Percentiles rank a stretch among this genome's conserved stretches.
These are phyloP conservation scores for Glycyrrhiza uralensis DNA, from an alignment of 306 rosid species.

Conservation along the genomic window DNA sequence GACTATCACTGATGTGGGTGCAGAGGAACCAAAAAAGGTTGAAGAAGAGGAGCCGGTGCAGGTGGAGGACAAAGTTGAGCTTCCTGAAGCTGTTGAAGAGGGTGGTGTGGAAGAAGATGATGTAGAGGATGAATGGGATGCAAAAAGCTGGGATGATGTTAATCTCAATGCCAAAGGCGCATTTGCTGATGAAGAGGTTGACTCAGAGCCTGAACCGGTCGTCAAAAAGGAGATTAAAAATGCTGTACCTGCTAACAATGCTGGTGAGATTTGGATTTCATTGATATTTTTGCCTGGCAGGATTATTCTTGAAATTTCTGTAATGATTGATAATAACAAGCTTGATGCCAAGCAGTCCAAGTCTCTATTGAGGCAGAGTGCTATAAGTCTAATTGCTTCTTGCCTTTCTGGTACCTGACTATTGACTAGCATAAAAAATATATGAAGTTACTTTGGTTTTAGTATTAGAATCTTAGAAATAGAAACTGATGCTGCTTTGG, in stretches of 20 bases:
- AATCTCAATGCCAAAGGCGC: constrained; percentile 57
- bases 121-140: constrained; percentile 92
- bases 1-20: constrained; percentile 31
- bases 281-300: neutral
- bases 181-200: constrained; percentile 90
- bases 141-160: constrained; percentile 95
- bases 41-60: constrained; percentile 50
- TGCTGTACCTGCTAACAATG: constrained; percentile 31
- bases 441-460: neutral
- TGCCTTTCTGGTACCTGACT: neutral
- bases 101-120: constrained; percentile 63
- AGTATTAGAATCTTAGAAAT: neutral
- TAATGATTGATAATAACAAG: constrained; percentile 10
- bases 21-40: constrained; percentile 52
- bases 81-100: constrained; percentile 55
- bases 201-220: constrained; percentile 54
- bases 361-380: neutral
- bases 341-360: neutral
- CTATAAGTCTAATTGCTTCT: neutral
- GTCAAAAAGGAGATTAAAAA: constrained; percentile 46
- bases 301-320: neutral
- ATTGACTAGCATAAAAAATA: neutral
- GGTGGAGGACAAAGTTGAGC: constrained; percentile 54
- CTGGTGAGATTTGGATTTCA: constrained; percentile 42
- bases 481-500: neutral